Evolutionary conservation across 441 rosid species (phyloP), one percentile per base, ranked within the genome.

Genomic region (Lepidium campestre): DNA sequence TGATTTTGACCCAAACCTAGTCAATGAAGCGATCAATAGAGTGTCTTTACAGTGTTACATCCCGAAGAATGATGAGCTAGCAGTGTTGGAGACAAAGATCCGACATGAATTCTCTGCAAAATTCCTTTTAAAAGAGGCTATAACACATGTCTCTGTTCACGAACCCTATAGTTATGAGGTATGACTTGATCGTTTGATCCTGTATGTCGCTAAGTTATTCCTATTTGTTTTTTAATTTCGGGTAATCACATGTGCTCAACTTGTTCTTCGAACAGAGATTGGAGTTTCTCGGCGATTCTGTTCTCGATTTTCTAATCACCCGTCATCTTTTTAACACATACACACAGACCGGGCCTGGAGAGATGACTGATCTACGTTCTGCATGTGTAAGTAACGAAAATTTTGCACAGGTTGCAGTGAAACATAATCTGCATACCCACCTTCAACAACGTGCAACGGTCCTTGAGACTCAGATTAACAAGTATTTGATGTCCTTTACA

Each of bases 201-300:
- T 72, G 61, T 42, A 36, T 32, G 34, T 20, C 45, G 29, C 49
- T 65, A 3, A 55, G 65, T 13, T 52, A 35, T 56, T 54, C 22
- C 15, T 17, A 9, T 29, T 7, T 29, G 44, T 36, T 59, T 57
- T 41, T 19, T 61, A 58, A 10, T 35, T 35, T 9, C 40, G 5
- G 1, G 5, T 35, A 14, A 23, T 77, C 48, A 69, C 56, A 36
- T 53, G 44, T 29, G 76, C 17, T 46, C n/a, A 37, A 15, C 44
- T 65, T 64, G 54, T 57, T 35, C 58, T 58, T 49, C 48, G 15
- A 62, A 53, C 87, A 94, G 99, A 90, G 98, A 78, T 89, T 92
- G 70, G 99, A 95, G 81, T 95, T 88, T 83, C 98, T 95, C 0
- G 98, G 98, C 1, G 97, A 92, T 67, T 79, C 97, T 61, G 93